Percentiles rank a stretch among this genome's conserved stretches.
Conservation (phyloP, 1,139 yeast genomes). For the Yamadazyma membranifaciens region DNA sequence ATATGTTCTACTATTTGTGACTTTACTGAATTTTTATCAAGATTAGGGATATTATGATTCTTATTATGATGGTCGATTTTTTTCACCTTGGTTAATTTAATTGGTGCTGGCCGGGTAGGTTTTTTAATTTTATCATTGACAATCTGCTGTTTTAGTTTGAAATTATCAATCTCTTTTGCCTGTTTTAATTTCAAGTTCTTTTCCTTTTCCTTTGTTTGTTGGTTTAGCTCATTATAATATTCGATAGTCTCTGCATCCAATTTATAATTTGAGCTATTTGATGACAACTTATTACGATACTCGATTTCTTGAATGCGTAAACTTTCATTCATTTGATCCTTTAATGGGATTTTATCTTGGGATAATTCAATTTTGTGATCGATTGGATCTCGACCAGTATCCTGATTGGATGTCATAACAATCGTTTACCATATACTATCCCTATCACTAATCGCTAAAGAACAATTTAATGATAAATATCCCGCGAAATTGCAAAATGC, state of each 20-base stretch:
- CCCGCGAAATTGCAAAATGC: too few relatives aligned
- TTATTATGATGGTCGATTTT: not conserved
- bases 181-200: conserved; percentile 9
- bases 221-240: conserved; percentile 24
- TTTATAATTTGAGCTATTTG: conserved; percentile 38
- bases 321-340: conserved; percentile 36
- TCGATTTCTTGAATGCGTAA: conserved; percentile 33
- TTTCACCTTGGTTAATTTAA: not conserved
- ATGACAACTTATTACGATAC: conserved; percentile 31
- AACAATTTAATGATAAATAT: too few relatives aligned
- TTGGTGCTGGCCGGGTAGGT: not conserved
- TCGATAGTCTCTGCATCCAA: conserved; percentile 30
- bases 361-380: conserved; percentile 9
- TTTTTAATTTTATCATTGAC: not conserved
- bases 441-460: too few relatives aligned
- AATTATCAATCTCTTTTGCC: conserved; percentile 9
- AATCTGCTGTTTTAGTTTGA: conserved; percentile 4
- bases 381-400: not conserved
- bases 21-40: too few relatives aligned
- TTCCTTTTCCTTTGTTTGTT: conserved; percentile 18
- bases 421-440: too few relatives aligned
- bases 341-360: conserved; percentile 29
- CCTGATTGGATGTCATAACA: not conserved
- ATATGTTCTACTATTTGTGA: not conserved
- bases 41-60: not conserved